A percentile compares a stretch with the other conserved stretches of the same genome.
Conservation (phyloP, 2,329 filamentous ascomycete genomes). For the Beauveria australis region DNA sequence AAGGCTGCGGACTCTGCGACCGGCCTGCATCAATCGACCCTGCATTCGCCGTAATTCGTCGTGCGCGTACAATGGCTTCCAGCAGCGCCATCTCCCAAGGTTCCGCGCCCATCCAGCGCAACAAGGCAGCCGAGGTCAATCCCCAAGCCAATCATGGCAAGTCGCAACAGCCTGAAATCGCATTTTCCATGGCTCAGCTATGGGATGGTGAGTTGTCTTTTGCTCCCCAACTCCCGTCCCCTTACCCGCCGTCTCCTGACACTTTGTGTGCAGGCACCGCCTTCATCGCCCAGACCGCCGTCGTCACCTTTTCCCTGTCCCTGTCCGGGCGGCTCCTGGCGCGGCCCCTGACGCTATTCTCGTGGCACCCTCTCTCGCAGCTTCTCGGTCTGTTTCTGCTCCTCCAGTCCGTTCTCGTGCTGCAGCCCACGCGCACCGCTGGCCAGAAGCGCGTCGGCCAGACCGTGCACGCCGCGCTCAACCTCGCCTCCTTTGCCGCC, state of each 20-base stretch:
- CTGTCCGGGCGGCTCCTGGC: conserved; percentile 73
- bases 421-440: conserved; percentile 78
- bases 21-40: neutral
- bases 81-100: neutral
- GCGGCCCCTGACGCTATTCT: conserved; percentile 69
- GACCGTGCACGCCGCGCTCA: conserved; percentile 60
- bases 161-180: neutral
- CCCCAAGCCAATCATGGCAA: neutral
- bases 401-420: conserved; percentile 70
- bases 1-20: neutral
- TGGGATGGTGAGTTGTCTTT: neutral
- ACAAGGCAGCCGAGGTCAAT: neutral
- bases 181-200: neutral
- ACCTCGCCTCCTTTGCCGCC: conserved; percentile 52
- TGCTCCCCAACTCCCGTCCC: neutral
- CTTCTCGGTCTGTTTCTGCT: conserved; percentile 63
- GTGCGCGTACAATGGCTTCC: neutral
- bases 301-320: conserved; percentile 64
- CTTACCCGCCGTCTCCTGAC: neutral
- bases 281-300: conserved; percentile 69
- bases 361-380: conserved; percentile 71
- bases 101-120: neutral
- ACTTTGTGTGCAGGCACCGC: conserved; percentile 58
- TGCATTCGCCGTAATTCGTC: neutral
- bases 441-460: conserved; percentile 60